Base-by-base conservation (phyloP, 208 protist genomes). In the Naegleria fowleri region DNA sequence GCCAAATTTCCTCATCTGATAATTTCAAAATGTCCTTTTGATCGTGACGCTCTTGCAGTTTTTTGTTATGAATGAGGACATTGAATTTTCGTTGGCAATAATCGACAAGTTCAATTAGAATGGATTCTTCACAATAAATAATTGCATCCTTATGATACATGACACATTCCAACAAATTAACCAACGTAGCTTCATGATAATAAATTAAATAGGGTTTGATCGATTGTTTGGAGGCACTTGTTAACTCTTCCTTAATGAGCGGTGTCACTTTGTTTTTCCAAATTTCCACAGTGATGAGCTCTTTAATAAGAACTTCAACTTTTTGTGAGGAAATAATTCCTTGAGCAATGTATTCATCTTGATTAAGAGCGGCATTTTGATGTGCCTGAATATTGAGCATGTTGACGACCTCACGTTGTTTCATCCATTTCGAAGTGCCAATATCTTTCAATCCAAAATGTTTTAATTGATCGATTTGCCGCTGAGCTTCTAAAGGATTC, bases 341-440 rank as follows among this genome's bases (percentile, higher is more conserved):
- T 88, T 88, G n/a, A 16, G 22, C 43, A 58, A 88, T 25, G 38
- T 58, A 88, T 88, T 88, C 85, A 58, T 88, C 85, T 88, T 88
- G 85, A 19, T 58, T 58, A 0, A 51, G 16, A 29, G n/a, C n/a
- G 16, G 43, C 85, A 58, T 88, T n/a, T 51, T 58, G 39, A 58
- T 88, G 85, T 16, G 85, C 85, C 36, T 88, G 85, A 88, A 88
- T 58, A 58, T 88, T 88, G 0, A 88, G 29, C 40, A 29, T 48
- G 15, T 88, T 43, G 38, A 88, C 38, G 0, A 38, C 25, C 38
- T 58, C 29, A 58, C 41, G 7, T 36, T 88, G 85, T 88, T 88
- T 88, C 85, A 88, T 88, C 85, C 85, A 88, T 39, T 43, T 88
- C 5, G 9, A 39, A 88, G 16, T 11, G 5, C 85, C 85, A 51